phyloP scores from a whole-genome alignment of 805 yeast species.

The Yarrowia osloensis region DNA sequence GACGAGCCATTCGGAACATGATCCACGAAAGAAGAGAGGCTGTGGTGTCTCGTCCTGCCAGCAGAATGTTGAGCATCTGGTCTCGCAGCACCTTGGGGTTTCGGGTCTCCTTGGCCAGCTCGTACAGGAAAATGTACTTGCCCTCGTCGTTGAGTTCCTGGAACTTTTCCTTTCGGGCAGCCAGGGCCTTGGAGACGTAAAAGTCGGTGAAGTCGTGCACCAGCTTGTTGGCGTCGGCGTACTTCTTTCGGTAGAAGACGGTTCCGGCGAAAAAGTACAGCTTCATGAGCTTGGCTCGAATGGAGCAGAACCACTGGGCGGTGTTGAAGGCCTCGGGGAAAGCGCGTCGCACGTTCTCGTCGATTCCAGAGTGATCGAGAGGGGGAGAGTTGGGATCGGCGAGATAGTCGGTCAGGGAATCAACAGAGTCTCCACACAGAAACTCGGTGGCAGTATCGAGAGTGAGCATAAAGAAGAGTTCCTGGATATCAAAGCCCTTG shows the following conservation, averaged over 20 bases:
- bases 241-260: constrained; percentile 36
- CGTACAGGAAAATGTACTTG: constrained; percentile 51
- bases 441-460: constrained; percentile 44
- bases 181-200: constrained; percentile 47
- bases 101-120: constrained; percentile 52
- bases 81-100: constrained; percentile 52
- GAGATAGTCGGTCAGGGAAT: constrained; percentile 34
- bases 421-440: constrained; percentile 42
- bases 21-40: constrained; percentile 52
- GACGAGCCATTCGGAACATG: constrained; percentile 49
- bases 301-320: constrained; percentile 33
- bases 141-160: constrained; percentile 39
- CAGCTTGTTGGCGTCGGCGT: constrained; percentile 41
- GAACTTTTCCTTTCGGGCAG: constrained; percentile 30
- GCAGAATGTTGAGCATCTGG: constrained; percentile 53
- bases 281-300: constrained; percentile 35
- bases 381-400: constrained; percentile 32
- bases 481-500: constrained; percentile 39
- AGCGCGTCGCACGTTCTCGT: constrained; percentile 34
- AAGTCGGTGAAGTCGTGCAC: constrained; percentile 45
- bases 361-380: constrained; percentile 5
- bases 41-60: constrained; percentile 60
- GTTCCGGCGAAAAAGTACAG: constrained; percentile 32
- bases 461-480: constrained; percentile 40
- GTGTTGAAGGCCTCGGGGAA: constrained; percentile 35